Evolutionary conservation across 352 stramenopile species (phyloP).

Genomic region (Paralagenidium karlingii): DNA sequence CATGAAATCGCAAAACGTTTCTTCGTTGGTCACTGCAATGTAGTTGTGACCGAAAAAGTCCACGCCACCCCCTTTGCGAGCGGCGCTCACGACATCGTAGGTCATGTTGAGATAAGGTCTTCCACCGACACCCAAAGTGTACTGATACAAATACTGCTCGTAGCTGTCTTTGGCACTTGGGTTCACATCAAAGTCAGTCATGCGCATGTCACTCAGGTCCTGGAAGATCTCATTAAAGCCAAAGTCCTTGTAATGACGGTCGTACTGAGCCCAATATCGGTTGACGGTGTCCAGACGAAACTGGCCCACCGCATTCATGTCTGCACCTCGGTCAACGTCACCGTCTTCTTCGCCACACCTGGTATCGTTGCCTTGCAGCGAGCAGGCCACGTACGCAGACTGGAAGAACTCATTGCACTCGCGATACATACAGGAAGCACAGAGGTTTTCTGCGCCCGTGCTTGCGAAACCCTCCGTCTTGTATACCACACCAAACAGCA

Average conservation of each 20-base stretch:
- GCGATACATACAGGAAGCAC: constrained; percentile 36
- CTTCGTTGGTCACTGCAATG: constrained; percentile 6
- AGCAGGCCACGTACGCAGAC: constrained; percentile 29
- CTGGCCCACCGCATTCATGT: constrained; percentile 1
- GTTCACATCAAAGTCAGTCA: constrained; percentile 5
- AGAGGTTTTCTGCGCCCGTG: constrained; percentile 45
- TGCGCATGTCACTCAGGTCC: constrained; percentile 4
- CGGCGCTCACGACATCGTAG: not conserved
- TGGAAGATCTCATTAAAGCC: constrained; percentile 1
- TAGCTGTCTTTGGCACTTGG: constrained; percentile 1
- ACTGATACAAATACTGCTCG: constrained; percentile 4
- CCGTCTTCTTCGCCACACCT: constrained; percentile 50
- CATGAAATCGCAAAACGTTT: constrained; percentile 6
- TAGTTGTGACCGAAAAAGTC: constrained; percentile 4
- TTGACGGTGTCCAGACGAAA: not conserved
- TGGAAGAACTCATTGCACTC: constrained; percentile 51
- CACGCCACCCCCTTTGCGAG: constrained; percentile 1
- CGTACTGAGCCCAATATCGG: constrained; percentile 1
- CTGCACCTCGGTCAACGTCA: constrained; percentile 16
- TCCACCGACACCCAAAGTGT: constrained; percentile 1
- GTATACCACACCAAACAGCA: constrained; percentile 45
- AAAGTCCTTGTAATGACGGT: constrained; percentile 1
- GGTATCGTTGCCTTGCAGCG: constrained; percentile 26
- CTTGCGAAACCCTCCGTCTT: constrained; percentile 40
- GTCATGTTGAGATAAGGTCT: not conserved